Base-by-base conservation (phyloP, 2,329 filamentous ascomycete genomes). In the Penicillium sp. region DNA sequence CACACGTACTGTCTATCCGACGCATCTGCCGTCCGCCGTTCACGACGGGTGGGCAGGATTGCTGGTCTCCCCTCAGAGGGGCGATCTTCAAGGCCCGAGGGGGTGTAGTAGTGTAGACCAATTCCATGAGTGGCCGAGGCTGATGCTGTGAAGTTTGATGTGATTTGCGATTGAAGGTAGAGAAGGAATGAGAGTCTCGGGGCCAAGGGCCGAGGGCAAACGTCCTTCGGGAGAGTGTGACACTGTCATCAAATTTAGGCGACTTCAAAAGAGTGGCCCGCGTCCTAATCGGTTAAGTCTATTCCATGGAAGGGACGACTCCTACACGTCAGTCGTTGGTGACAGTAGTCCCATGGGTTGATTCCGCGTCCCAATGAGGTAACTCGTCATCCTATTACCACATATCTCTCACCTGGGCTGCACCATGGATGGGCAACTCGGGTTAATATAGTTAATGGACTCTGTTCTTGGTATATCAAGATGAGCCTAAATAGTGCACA, bases 221-320 rank as follows among this genome's bases (percentile, higher is more conserved):
- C 7, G 11, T 37, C 9, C 35, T 51, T 22, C n/a, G n/a, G n/a
- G 33, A 16, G 27, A 35, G 49, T 51, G 49, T 36, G 36, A 51
- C 49, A 39, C 36, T 51, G 11, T 9, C 13, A 27, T 51, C 49
- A n/a, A 39, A 2, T 36, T 50, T 50, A 35, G 47, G 31, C 47
- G 35, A 39, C 47, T 50, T 50, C 47, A 37, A 51, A 51, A 51
- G 49, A 51, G 9, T 51, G 49, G 49, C 27, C 49, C 49, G 18
- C 35, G 27, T 51, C 49, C 22, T 51, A 39, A 51, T 51, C 49
- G 13, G 35, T 39, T 18, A 5, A 31, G 43, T 46, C 11, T 4
- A 22, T 46, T 46, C 43, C 49, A 39, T 51, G 49, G 49, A 22
- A 14, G 35, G 11, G 4, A 22, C 24, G 18, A 3, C 35, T 35